These are phyloP conservation scores for Debaryomycetaceae sp. DNA, from an alignment of 1,139 yeast genomes.

Conservation along the genomic window DNA sequence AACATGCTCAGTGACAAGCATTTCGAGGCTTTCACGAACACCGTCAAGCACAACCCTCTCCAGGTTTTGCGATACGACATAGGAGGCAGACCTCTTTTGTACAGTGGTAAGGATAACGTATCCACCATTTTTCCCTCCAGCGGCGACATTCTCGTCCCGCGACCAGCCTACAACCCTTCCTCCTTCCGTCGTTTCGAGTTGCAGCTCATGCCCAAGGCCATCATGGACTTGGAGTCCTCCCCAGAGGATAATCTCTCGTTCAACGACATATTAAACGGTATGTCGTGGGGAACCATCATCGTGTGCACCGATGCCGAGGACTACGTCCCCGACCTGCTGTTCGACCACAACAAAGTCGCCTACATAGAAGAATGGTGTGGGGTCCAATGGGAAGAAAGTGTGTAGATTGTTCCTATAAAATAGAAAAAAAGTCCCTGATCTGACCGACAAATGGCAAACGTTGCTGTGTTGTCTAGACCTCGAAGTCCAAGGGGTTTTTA, in stretches of 20 bases:
- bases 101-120: constrained; percentile 59
- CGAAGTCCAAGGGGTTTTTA: no score
- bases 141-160: constrained; percentile 37
- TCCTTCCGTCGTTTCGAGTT: constrained; percentile 69
- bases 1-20: constrained; percentile 66
- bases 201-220: constrained; percentile 92
- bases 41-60: constrained; percentile 74
- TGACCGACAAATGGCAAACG: no score
- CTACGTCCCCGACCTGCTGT: constrained; percentile 51
- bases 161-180: constrained; percentile 60
- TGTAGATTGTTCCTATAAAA: constrained; percentile 10
- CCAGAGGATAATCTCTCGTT: constrained; percentile 27
- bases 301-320: constrained; percentile 81
- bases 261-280: constrained; percentile 60
- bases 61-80: constrained; percentile 84
- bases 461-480: no score
- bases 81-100: constrained; percentile 71
- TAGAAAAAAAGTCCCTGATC: no score
- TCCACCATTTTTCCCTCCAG: constrained; percentile 37
- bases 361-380: constrained; percentile 90
- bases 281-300: constrained; percentile 97
- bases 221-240: constrained; percentile 67
- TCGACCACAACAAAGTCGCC: constrained; percentile 64
- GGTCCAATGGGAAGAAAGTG: constrained; percentile 87
- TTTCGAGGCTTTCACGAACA: constrained; percentile 73